Percentiles rank a stretch among this genome's conserved stretches.
These are phyloP conservation scores for Neurospora tetrasperma DNA, from an alignment of 495 filamentous ascomycete species.

Conservation along the genomic window DNA sequence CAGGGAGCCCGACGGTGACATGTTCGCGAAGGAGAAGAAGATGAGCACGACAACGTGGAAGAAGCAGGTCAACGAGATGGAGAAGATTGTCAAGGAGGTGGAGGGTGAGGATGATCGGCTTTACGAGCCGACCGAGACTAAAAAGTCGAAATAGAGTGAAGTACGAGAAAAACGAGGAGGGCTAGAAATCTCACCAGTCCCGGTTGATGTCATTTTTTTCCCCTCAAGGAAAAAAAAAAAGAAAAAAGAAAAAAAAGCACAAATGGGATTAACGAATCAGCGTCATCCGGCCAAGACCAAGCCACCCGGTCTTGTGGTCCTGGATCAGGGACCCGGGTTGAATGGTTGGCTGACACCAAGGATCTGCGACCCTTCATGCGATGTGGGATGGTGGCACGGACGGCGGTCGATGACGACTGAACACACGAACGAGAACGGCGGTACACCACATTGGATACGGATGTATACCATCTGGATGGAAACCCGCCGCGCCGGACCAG, in stretches of 20 bases:
- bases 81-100: conserved; percentile 68
- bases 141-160: conserved; percentile 34
- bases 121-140: conserved; percentile 43
- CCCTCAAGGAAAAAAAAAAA: too few species aligned
- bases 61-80: conserved; percentile 76
- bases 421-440: neutral
- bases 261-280: neutral
- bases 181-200: neutral
- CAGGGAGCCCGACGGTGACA: conserved; percentile 73
- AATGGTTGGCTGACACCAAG: neutral
- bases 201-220: neutral
- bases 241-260: neutral
- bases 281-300: neutral
- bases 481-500: neutral
- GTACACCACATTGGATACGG: neutral
- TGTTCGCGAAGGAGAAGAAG: conserved; percentile 82
- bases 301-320: neutral
- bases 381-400: neutral
- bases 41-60: conserved; percentile 76
- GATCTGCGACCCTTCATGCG: neutral
- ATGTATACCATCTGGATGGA: neutral
- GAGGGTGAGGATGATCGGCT: conserved; percentile 80
- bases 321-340: neutral
- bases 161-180: too few species aligned
- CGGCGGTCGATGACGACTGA: neutral